These are phyloP conservation scores for Periglandula ipomoeae DNA, from an alignment of 2,329 filamentous ascomycete species.

Conservation along the genomic window DNA sequence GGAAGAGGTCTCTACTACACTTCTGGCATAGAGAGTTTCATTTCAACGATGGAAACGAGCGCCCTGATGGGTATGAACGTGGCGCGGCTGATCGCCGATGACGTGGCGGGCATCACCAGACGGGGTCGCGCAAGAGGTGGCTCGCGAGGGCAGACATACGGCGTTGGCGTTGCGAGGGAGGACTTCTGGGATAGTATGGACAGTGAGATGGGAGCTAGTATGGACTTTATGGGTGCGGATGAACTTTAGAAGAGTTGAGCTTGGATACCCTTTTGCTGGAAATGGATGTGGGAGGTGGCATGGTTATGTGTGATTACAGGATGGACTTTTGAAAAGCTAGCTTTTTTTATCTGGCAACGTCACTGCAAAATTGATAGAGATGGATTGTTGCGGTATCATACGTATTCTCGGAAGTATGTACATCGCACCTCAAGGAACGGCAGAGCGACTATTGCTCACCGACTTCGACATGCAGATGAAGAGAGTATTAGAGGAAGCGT, in stretches of 20 bases:
- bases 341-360: too few relatives aligned
- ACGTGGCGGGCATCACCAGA: slow-evolving; percentile 27
- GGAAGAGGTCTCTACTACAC: slow-evolving; percentile 61
- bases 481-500: too few relatives aligned
- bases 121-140: neutral
- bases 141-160: neutral
- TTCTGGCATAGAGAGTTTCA: slow-evolving; percentile 80
- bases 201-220: slow-evolving; percentile 10
- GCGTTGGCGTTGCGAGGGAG: neutral
- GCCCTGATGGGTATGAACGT: slow-evolving; percentile 85
- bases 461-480: too few relatives aligned
- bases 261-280: neutral
- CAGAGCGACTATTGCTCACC: too few relatives aligned
- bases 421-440: too few relatives aligned
- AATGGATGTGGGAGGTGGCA: too few relatives aligned
- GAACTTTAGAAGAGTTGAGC: slow-evolving; percentile 11
- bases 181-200: slow-evolving; percentile 13
- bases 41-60: slow-evolving; percentile 96
- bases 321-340: too few relatives aligned
- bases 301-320: too few relatives aligned
- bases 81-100: slow-evolving; percentile 59
- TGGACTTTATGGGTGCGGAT: slow-evolving; percentile 7
- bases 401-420: too few relatives aligned
- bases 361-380: too few relatives aligned
- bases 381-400: too few relatives aligned